Base-by-base conservation (phyloP, 768 basidiomycete genomes). In the Psilocybe cyanescens region DNA sequence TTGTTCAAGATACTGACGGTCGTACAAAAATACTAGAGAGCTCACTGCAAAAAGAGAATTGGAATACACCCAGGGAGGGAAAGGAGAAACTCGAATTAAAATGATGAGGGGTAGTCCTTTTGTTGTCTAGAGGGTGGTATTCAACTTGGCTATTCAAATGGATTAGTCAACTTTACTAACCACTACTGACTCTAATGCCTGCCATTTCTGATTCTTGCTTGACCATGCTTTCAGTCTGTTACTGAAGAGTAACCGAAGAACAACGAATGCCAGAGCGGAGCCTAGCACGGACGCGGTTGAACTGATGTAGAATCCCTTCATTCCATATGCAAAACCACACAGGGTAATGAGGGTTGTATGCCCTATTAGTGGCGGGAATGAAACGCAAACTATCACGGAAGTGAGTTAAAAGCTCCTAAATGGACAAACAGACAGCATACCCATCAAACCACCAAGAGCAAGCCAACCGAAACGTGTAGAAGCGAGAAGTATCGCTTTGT, bases 41-140 rank as follows among this genome's bases (percentile, higher is more conserved):
- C 88, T 75, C 65, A 90, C 90, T 24, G 91, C 87, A 68, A 92
- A 92, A 17, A 95, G 77, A 0, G 87, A 78, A 61, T 93, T 94
- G n/a, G 88, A 86, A 68, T 94, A 95, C 0, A 90, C 89, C 90
- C 92, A 94, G 2, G 94, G 92, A 49, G 92, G 92, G 71, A 95
- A 85, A 3, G 94, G 88, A 3, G 91, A 93, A 19, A 92, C 72
- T 12, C 93, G 87, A 62, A 95, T 89, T 50, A 95, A 81, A 65
- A 93, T 83, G 44, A 95, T 91, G 24, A 94, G 77, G n/a, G 88
- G 88, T 16, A 94, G 76, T 30, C 94, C 94, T 72, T 89, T 91
- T 14, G 86, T 84, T 61, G 78, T 79, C 91, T 92, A 62, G 33
- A 30, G 8, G 46, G 8, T 30, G 31, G 29, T 30, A 31, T n/a